Conservation (phyloP, 2,329 filamentous ascomycete genomes). For the Venturiaceae sp. region DNA sequence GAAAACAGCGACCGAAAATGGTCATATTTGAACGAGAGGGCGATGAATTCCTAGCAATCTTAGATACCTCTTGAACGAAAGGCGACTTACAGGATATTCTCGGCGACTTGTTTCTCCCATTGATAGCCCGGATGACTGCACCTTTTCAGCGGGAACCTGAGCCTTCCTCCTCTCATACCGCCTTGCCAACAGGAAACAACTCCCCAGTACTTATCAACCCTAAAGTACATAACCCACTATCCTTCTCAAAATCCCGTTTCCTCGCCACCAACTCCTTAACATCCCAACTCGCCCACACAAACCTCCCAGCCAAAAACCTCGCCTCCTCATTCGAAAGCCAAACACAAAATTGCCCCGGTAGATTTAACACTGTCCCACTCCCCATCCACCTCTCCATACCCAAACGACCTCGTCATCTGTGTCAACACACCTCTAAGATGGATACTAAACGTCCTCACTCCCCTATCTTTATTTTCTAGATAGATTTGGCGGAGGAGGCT, state of each 20-base stretch:
- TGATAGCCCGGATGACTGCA: too few species aligned
- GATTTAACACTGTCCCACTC: conserved; percentile 7
- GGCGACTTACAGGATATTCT: too few species aligned
- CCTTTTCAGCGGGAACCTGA: too few species aligned
- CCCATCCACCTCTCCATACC: neutral
- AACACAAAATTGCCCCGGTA: conserved; percentile 19
- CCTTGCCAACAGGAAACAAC: too few species aligned
- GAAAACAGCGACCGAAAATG: too few species aligned
- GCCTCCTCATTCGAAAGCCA: conserved; percentile 22
- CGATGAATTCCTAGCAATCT: too few species aligned
- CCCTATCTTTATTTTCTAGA: neutral
- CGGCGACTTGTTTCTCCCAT: too few species aligned
- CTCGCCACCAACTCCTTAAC: conserved; percentile 19
- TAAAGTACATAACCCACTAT: conserved; percentile 6
- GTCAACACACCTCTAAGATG: conserved; percentile 26
- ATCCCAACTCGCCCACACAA: conserved; percentile 20
- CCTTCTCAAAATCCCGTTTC: conserved; percentile 11
- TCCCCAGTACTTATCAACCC: too few species aligned
- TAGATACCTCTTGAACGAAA: too few species aligned
- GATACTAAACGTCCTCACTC: conserved; percentile 15
- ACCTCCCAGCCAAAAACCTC: conserved; percentile 11
- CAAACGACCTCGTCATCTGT: conserved; percentile 15
- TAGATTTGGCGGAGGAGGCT: neutral
- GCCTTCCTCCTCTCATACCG: too few species aligned
- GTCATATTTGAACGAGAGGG: too few species aligned